Evolutionary conservation across 306 rosid genomes (phyloP).

Genomic region (Herpetospermum pedunculosum): DNA sequence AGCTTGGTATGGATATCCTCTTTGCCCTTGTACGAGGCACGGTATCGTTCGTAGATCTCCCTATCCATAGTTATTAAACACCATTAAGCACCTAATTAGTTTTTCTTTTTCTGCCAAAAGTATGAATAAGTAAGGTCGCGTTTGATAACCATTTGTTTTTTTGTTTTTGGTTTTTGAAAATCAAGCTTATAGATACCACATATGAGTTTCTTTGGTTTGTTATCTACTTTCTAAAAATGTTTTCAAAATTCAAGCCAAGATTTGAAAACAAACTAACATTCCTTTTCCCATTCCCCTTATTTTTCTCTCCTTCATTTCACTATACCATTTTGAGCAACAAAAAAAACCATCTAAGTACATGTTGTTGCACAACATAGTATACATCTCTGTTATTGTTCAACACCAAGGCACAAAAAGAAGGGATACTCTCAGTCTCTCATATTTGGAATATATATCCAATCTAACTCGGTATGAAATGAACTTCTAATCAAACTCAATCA

Average conservation of each 20-base stretch:
- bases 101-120: neutral
- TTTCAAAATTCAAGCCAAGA: too few relatives aligned
- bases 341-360: neutral
- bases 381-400: neutral
- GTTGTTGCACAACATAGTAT: neutral
- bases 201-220: too few relatives aligned
- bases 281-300: neutral
- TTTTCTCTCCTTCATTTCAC: neutral
- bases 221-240: too few relatives aligned
- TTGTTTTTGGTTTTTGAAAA: too few relatives aligned
- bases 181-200: too few relatives aligned
- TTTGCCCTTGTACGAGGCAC: neutral
- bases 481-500: neutral
- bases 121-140: too few relatives aligned
- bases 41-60: neutral
- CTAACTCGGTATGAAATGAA: neutral
- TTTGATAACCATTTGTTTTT: too few relatives aligned
- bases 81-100: neutral
- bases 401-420: neutral
- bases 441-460: neutral
- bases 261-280: neutral
- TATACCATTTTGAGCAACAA: neutral
- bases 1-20: conserved; percentile 2
- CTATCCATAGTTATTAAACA: neutral
- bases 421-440: neutral